A percentile compares a stretch with the other conserved stretches of the same genome.
phyloP scores from a whole-genome alignment of 1,284 basidiomycete genomes.

The Rhodofomes roseus region DNA sequence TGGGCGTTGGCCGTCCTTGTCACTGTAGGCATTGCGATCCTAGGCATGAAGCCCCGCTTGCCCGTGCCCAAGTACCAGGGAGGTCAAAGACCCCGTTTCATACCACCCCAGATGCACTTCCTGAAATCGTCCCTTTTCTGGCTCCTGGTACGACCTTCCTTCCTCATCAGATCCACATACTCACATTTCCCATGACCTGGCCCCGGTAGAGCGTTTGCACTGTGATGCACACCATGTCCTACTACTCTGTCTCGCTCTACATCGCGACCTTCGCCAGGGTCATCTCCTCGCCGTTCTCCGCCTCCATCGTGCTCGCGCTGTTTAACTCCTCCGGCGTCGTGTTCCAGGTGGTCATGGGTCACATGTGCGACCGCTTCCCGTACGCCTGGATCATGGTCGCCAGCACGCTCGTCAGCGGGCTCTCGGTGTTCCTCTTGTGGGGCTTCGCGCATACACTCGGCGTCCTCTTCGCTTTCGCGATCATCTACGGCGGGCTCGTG shows the following conservation, averaged over 20 bases:
- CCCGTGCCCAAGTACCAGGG: conserved; percentile 18
- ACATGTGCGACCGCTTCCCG: conserved; percentile 23
- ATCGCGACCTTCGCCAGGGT: conserved; percentile 25
- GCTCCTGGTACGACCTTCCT: conserved; percentile 18
- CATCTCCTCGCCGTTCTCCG: conserved; percentile 22
- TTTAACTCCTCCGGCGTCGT: conserved; percentile 26
- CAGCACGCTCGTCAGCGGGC: conserved; percentile 20
- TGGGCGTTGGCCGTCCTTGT: conserved; percentile 21
- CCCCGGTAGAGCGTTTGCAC: background rate
- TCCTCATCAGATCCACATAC: background rate
- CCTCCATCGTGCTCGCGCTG: conserved; percentile 23
- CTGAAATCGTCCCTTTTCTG: conserved; percentile 23
- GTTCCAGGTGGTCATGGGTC: conserved; percentile 23
- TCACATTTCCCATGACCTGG: background rate
- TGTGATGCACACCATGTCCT: background rate
- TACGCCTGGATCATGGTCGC: conserved; percentile 25
- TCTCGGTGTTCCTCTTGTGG: conserved; percentile 26
- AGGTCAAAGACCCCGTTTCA: conserved; percentile 18
- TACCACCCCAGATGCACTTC: conserved; percentile 24
- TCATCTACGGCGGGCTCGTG: conserved; percentile 24
- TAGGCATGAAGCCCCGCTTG: conserved; percentile 22
- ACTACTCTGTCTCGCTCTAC: conserved; percentile 24
- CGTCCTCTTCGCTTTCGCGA: conserved; percentile 21
- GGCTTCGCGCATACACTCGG: conserved; percentile 21
- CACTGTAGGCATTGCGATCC: conserved; percentile 20